A percentile compares a stretch with the other conserved stretches of the same genome.
Conservation (phyloP, 192 early-diverging fungal species). For the Allomyces javanicus region DNA sequence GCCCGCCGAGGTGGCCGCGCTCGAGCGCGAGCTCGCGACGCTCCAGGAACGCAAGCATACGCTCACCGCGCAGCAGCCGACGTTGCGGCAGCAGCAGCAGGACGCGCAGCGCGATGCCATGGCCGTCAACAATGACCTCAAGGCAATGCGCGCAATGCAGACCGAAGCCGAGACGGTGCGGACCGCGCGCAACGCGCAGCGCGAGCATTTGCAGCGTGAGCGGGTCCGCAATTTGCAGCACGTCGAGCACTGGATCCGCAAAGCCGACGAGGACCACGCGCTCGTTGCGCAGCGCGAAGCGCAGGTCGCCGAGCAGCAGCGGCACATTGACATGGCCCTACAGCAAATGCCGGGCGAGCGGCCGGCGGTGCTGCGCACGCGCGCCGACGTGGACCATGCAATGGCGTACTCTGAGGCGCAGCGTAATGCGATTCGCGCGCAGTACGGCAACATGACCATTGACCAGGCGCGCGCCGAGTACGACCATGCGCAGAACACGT, state of each 20-base stretch:
- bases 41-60: not conserved
- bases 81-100: not conserved
- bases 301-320: not conserved
- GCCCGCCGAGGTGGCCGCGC: not conserved
- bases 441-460: not conserved
- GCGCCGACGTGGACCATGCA: not conserved
- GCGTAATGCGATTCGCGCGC: not conserved
- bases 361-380: not conserved
- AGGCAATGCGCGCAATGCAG: not conserved
- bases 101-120: not conserved
- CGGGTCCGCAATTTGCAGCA: not conserved
- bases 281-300: not conserved
- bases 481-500: not conserved
- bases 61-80: constrained; percentile 1
- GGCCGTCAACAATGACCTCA: not conserved
- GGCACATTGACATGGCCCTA: not conserved
- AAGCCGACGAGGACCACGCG: too few species aligned
- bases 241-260: not conserved
- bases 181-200: not conserved
- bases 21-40: not conserved
- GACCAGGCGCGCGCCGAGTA: not conserved
- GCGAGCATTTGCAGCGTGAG: too few species aligned
- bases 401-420: not conserved
- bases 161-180: not conserved
- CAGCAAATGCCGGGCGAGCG: not conserved